Conservation (phyloP, 208 protist species). For the Naegleria fowleri region DNA sequence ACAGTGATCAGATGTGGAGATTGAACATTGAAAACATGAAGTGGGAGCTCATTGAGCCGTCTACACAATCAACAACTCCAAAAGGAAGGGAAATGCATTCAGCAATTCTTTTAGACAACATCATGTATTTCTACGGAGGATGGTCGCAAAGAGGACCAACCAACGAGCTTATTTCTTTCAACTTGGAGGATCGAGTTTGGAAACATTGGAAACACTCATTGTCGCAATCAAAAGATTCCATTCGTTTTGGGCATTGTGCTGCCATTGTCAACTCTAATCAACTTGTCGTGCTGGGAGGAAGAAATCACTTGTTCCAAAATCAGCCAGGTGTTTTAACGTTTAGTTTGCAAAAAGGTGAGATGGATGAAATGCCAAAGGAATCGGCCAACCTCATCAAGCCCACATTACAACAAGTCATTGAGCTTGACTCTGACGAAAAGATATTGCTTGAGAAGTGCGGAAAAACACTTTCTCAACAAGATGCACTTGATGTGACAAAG, state of each 20-base stretch:
- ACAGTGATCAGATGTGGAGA: not conserved
- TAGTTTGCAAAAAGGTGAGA: not conserved
- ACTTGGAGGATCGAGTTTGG: not conserved
- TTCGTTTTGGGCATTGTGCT: not conserved
- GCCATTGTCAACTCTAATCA: not conserved
- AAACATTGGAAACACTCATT: not conserved
- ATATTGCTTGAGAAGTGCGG: not conserved
- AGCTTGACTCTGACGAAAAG: not conserved
- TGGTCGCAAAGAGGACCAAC: not conserved
- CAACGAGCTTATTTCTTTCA: not conserved
- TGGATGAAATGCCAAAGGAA: not conserved
- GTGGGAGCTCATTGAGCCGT: not conserved
- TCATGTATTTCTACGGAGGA: not conserved
- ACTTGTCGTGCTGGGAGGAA: not conserved
- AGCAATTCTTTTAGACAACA: not conserved
- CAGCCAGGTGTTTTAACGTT: not conserved
- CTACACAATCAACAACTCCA: not conserved
- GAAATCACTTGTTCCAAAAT: not conserved
- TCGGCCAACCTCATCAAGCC: not conserved
- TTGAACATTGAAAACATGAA: not conserved
- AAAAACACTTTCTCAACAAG: not conserved
- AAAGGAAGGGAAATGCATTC: not conserved
- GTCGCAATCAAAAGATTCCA: not conserved
- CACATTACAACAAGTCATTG: not conserved
- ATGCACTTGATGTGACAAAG: not conserved